These are phyloP conservation scores for Scleromitrula shiraiana DNA, from an alignment of 2,329 filamentous ascomycete genomes.

Conservation along the genomic window DNA sequence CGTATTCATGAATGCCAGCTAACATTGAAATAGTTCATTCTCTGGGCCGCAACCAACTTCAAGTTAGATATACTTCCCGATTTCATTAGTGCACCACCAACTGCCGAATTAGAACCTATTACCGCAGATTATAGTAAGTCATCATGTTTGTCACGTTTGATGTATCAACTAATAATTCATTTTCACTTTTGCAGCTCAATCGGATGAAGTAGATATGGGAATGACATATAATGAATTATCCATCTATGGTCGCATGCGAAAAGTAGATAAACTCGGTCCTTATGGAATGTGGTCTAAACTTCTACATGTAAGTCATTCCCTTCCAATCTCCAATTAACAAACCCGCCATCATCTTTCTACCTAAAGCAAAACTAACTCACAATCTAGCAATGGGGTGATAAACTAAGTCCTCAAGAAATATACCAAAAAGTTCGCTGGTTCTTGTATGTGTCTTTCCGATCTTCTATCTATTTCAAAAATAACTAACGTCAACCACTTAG, in stretches of 20 bases:
- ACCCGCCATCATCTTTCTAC: too few relatives aligned
- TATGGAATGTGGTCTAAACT: constrained; percentile 10
- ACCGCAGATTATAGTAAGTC: constrained; percentile 47
- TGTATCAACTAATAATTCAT: too few relatives aligned
- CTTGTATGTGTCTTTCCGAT: constrained; percentile 1
- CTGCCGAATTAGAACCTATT: constrained; percentile 58
- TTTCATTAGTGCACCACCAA: constrained; percentile 57
- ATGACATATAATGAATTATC: constrained; percentile 43
- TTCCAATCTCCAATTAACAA: too few relatives aligned
- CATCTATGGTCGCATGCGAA: constrained; percentile 38
- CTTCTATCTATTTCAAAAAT: constrained; percentile 30
- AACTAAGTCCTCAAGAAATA: constrained; percentile 8
- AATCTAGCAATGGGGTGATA: constrained; percentile 5
- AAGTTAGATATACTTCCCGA: constrained; percentile 54
- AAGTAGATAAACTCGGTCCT: constrained; percentile 40
- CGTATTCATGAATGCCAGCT: too few relatives aligned
- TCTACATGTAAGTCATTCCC: too few relatives aligned
- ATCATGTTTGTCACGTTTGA: too few relatives aligned
- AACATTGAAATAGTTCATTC: constrained; percentile 66
- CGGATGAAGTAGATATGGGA: constrained; percentile 46
- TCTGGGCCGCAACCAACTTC: constrained; percentile 52
- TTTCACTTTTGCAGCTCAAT: too few relatives aligned
- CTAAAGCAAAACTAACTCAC: too few relatives aligned
- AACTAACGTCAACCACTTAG: constrained; percentile 23
- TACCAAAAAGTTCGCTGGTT: constrained; percentile 2